phyloP scores from a whole-genome alignment of 257 asterid genomes.

The Nicotiana undulata region DNA sequence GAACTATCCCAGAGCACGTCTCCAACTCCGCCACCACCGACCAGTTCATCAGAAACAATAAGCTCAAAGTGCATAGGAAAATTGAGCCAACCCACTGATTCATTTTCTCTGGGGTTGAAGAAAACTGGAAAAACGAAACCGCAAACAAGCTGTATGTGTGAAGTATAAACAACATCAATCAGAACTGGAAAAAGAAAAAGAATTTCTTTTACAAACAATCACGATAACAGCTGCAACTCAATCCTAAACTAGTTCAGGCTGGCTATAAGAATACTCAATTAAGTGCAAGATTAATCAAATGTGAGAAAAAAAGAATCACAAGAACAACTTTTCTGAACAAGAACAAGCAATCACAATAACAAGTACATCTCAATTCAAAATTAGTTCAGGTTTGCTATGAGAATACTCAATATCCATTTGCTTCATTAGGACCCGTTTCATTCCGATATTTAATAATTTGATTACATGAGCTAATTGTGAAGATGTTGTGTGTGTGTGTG shows the following conservation, averaged over 20 bases:
- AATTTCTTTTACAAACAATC: too few relatives aligned
- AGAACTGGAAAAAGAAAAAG: not conserved
- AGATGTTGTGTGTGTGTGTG: too few relatives aligned
- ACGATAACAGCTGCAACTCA: too few relatives aligned
- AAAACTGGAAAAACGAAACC: not conserved
- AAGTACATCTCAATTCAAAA: not conserved
- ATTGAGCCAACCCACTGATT: not conserved
- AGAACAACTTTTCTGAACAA: not conserved
- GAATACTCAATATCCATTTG: not conserved
- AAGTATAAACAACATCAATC: not conserved
- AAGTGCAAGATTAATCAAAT: not conserved
- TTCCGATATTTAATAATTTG: not conserved
- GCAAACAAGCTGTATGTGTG: not conserved
- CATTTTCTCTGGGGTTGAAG: slow-evolving; percentile 23
- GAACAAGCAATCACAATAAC: not conserved
- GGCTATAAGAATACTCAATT: too few relatives aligned
- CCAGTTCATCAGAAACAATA: slow-evolving; percentile 18
- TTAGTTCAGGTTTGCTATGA: not conserved
- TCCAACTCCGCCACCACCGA: slow-evolving; percentile 23
- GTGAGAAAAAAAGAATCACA: not conserved
- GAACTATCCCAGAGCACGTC: slow-evolving; percentile 83
- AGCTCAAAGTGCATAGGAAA: slow-evolving; percentile 16
- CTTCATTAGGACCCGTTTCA: not conserved
- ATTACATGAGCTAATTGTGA: not conserved
- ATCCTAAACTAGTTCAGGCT: too few relatives aligned